phyloP scores from a whole-genome alignment of 192 early-diverging fungal species.

The Gaertneriomyces semiglobifer region DNA sequence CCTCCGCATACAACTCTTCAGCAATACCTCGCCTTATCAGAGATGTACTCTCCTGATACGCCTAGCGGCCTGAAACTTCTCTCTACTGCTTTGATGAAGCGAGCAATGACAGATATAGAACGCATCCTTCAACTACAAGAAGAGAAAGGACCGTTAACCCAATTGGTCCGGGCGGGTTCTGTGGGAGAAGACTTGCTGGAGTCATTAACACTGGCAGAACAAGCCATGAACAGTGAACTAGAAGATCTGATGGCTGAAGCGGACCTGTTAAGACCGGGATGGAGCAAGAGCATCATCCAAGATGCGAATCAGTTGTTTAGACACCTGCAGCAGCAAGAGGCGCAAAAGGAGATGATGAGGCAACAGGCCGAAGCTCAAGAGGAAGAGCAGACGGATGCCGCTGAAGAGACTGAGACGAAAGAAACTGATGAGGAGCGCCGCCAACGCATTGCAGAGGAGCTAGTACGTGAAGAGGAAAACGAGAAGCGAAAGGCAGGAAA shows the following conservation, averaged over 20 bases:
- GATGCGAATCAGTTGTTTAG: slow-evolving; percentile 66
- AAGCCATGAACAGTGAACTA: slow-evolving; percentile 73
- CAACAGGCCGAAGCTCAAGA: slow-evolving; percentile 41
- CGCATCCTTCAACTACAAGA: slow-evolving; percentile 70
- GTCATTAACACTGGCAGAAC: slow-evolving; percentile 72
- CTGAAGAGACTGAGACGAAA: neutral
- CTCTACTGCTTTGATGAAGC: slow-evolving; percentile 69
- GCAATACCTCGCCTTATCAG: slow-evolving; percentile 47
- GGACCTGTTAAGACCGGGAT: slow-evolving; percentile 69
- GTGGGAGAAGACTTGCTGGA: slow-evolving; percentile 81
- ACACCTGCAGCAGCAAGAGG: neutral
- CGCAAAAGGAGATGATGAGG: slow-evolving; percentile 62
- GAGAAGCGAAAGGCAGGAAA: slow-evolving; percentile 26
- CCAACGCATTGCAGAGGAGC: slow-evolving; percentile 32
- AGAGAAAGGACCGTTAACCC: slow-evolving; percentile 73
- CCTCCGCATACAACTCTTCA: slow-evolving; percentile 28
- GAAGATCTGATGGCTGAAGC: slow-evolving; percentile 79
- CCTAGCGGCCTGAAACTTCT: slow-evolving; percentile 46
- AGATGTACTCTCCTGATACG: slow-evolving; percentile 46
- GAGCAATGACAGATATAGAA: slow-evolving; percentile 75
- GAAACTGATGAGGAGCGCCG: slow-evolving; percentile 22
- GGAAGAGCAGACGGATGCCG: neutral
- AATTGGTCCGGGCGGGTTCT: slow-evolving; percentile 71
- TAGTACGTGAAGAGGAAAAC: slow-evolving; percentile 35
- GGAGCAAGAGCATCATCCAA: slow-evolving; percentile 82